Percentiles rank a stretch among this genome's conserved stretches.
phyloP scores from a whole-genome alignment of 2,329 filamentous ascomycete species.

The Botrytis squamosa region DNA sequence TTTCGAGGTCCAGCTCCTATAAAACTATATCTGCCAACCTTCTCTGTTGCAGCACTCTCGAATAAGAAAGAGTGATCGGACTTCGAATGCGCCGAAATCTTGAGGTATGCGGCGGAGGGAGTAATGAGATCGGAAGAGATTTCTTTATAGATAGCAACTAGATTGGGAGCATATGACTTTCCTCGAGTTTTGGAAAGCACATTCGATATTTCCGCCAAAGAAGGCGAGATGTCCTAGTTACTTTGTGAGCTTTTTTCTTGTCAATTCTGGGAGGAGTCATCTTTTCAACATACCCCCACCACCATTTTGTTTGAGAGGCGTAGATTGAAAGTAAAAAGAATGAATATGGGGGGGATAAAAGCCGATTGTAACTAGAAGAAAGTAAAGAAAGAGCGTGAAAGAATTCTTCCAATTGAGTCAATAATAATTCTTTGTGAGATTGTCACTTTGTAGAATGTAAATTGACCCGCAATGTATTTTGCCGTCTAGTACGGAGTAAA shows the following conservation, averaged over 20 bases:
- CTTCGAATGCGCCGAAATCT: slow-evolving; percentile 72
- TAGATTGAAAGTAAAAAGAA: background rate
- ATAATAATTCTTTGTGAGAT: background rate
- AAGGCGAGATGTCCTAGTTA: slow-evolving; percentile 53
- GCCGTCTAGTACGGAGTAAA: too few relatives aligned
- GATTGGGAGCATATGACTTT: slow-evolving; percentile 62
- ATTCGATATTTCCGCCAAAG: slow-evolving; percentile 57
- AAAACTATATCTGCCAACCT: slow-evolving; percentile 93
- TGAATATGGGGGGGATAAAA: background rate
- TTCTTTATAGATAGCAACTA: slow-evolving; percentile 78
- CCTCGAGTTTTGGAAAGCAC: slow-evolving; percentile 52
- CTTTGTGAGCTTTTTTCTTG: slow-evolving; percentile 29
- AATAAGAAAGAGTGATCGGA: slow-evolving; percentile 89
- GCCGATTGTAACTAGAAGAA: background rate
- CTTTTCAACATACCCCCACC: slow-evolving; percentile 30
- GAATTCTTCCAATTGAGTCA: background rate
- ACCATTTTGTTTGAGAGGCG: slow-evolving; percentile 29
- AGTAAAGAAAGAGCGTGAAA: background rate
- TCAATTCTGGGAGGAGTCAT: slow-evolving; percentile 27
- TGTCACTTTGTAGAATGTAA: background rate
- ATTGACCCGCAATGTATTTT: background rate
- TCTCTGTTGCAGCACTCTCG: slow-evolving; percentile 92
- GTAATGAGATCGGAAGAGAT: slow-evolving; percentile 92
- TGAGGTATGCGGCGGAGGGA: slow-evolving; percentile 92
- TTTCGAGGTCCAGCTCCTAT: slow-evolving; percentile 79